Percentiles rank a stretch among this genome's conserved stretches.
Evolutionary conservation across 2,329 filamentous ascomycete species (phyloP).

Genomic region (Cordyceps javanica): DNA sequence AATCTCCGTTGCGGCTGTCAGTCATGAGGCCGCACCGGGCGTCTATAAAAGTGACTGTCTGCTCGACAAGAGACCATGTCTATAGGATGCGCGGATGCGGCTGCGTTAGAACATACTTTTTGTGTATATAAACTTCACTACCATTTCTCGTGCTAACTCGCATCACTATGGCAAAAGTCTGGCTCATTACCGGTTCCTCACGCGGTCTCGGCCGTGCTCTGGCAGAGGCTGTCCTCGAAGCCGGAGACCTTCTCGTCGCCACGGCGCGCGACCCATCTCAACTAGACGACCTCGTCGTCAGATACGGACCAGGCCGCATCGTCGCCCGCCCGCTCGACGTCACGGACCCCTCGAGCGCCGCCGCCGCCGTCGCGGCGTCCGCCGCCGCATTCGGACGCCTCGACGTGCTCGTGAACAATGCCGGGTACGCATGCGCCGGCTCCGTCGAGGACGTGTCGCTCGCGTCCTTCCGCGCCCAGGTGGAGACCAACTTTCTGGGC

Average conservation of each 20-base stretch:
- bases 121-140: too few species aligned
- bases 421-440: conserved; percentile 49
- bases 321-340: conserved; percentile 45
- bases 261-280: conserved; percentile 34
- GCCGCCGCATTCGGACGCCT: conserved; percentile 45
- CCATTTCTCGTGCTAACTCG: not conserved
- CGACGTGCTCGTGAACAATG: conserved; percentile 57
- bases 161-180: conserved; percentile 29
- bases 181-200: conserved; percentile 43
- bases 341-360: conserved; percentile 37
- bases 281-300: conserved; percentile 28
- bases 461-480: conserved; percentile 42
- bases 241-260: conserved; percentile 38
- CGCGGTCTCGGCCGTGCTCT: conserved; percentile 41
- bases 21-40: too few species aligned
- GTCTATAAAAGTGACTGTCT: not conserved
- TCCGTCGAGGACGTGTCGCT: conserved; percentile 47
- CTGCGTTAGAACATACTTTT: too few species aligned
- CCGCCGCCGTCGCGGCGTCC: conserved; percentile 29
- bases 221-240: conserved; percentile 29
- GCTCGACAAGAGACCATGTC: not conserved
- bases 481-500: conserved; percentile 57
- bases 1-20: not conserved
- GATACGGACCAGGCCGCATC: conserved; percentile 36
- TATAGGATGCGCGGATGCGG: too few species aligned